A percentile compares a stretch with the other conserved stretches of the same genome.
These are phyloP conservation scores for Penicillium sp. DNA, from an alignment of 2,329 filamentous ascomycete genomes.

Conservation along the genomic window DNA sequence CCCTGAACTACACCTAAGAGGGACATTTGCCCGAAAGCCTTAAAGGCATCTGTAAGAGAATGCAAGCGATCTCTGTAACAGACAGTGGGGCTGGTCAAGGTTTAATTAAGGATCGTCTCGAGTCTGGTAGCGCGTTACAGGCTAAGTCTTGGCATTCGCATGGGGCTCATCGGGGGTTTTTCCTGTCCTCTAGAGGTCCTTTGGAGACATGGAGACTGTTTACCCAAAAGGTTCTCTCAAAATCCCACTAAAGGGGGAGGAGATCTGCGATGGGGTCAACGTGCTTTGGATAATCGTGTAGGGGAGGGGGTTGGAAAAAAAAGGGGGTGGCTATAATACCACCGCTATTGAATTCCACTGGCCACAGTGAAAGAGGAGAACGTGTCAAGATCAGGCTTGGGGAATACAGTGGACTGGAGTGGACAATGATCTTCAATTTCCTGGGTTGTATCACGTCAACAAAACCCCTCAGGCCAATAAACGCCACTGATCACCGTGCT, in stretches of 20 bases:
- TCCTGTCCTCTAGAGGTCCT: slow-evolving; percentile 13
- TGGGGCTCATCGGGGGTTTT: slow-evolving; percentile 19
- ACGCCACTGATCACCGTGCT: slow-evolving; percentile 8
- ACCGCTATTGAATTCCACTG: not conserved
- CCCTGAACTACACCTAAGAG: slow-evolving; percentile 18
- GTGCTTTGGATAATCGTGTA: not conserved
- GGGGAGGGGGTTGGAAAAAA: not conserved
- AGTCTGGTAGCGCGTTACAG: slow-evolving; percentile 34
- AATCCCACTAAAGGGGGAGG: not conserved
- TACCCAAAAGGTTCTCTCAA: slow-evolving; percentile 16
- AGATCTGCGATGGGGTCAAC: slow-evolving; percentile 13
- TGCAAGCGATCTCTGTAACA: slow-evolving; percentile 17
- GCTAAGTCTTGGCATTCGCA: slow-evolving; percentile 26
- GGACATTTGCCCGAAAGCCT: slow-evolving; percentile 16
- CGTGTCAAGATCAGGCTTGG: slow-evolving; percentile 16
- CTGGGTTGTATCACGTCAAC: slow-evolving; percentile 10
- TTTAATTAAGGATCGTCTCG: slow-evolving; percentile 43
- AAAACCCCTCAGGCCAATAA: slow-evolving; percentile 8
- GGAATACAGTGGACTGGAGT: not conserved
- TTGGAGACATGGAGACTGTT: not conserved
- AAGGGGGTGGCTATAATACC: slow-evolving; percentile 6
- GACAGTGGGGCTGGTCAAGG: slow-evolving; percentile 30
- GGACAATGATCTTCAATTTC: slow-evolving; percentile 15
- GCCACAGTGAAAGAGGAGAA: slow-evolving; percentile 5
- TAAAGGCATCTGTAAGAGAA: not conserved